Base-by-base conservation (phyloP, 352 stramenopile species). In the Globisporangium spinosum region DNA sequence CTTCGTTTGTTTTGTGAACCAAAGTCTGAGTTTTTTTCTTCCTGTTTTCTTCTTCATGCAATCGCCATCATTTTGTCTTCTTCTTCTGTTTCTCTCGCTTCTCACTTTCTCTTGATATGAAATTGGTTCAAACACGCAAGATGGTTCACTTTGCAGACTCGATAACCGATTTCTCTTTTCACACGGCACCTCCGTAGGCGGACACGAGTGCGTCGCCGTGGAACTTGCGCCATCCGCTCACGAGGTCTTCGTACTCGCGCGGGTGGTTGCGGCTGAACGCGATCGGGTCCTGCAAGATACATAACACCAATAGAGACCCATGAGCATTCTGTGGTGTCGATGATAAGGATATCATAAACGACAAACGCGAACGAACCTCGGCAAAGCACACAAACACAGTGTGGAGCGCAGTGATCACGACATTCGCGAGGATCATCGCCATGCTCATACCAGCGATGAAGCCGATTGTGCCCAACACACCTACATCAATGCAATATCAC, bases 321-420 rank as follows among this genome's bases (percentile, higher is more conserved):
- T 74, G 34, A 80, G 56, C 51, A 57, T 56, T 43, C 20, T 38
- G 43, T 23, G 40, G n/a, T 20, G 13, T 49, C 1, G 40, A 8
- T 49, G 40, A 20, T 51, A 40, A 32, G 9, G 12, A 22, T 23
- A 22, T 10, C 2, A 12, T 29, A 22, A 34, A 47, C 8, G 12
- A n/a, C 1, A 64, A 67, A 20, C 62, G 60, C 5, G 23, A 51
- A 38, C 73, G 20, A 76, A 91, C 83, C 83, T 95, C 87, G 25
- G 87, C 87, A 71, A 95, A 95, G 74, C 87, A 95, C 54, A 95
- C 87, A 69, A 95, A 95, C 22, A 95, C 75, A 38, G 87, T 95
- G 77, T 95, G 87, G 6, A 95, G 81, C 63, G 84, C 83, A 27
- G 87, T 89, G 59, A 93, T 89, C 54, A 95, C 79, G 55, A 95